Evolutionary conservation across 2,329 filamentous ascomycete species (phyloP).

Genomic region (Monilinia laxa): DNA sequence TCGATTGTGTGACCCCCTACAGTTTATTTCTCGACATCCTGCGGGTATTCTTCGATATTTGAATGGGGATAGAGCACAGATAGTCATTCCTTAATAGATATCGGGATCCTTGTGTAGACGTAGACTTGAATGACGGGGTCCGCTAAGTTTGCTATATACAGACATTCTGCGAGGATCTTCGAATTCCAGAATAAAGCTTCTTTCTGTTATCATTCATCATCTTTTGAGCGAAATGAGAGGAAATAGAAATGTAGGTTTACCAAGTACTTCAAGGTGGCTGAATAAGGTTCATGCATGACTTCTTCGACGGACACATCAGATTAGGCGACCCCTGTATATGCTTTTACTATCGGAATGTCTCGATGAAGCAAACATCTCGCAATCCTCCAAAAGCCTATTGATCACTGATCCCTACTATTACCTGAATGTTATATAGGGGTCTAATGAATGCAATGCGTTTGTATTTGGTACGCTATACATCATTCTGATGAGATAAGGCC

Average conservation of each 20-base stretch:
- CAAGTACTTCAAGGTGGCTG: background rate
- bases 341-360: no score
- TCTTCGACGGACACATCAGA: no score
- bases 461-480: background rate
- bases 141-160: background rate
- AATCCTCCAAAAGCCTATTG: no score
- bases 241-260: background rate
- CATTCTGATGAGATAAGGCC: background rate
- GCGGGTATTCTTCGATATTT: constrained; percentile 7
- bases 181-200: background rate
- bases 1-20: background rate
- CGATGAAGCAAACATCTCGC: no score
- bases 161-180: background rate
- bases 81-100: constrained; percentile 1
- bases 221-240: background rate
- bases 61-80: constrained; percentile 7
- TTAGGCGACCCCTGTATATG: no score
- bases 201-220: background rate
- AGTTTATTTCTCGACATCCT: background rate
- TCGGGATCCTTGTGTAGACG: background rate
- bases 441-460: no score
- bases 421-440: no score
- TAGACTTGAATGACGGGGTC: background rate
- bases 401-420: no score
- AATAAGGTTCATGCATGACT: background rate